Evolutionary conservation across 768 basidiomycete species (phyloP).

Genomic region (Tephrocybe rancida): DNA sequence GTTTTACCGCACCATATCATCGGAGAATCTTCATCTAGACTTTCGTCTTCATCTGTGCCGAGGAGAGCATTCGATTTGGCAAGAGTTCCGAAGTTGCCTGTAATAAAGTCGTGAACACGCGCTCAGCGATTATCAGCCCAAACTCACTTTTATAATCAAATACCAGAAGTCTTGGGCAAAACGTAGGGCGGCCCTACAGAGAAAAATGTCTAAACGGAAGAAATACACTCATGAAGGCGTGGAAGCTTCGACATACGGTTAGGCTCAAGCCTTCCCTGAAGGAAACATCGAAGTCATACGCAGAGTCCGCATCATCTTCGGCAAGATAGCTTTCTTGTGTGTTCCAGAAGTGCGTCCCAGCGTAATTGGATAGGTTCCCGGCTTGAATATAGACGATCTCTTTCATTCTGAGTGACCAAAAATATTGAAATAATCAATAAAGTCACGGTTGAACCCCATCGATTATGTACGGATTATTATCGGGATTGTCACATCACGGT

Average conservation of each 20-base stretch:
- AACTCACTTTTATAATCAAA: conserved; percentile 68
- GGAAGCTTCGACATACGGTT: conserved; percentile 38
- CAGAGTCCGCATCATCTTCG: conserved; percentile 42
- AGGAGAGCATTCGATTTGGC: conserved; percentile 42
- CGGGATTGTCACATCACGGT: conserved; percentile 15
- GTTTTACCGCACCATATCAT: conserved; percentile 19
- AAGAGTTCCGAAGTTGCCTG: conserved; percentile 71
- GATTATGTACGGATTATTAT: conserved; percentile 4
- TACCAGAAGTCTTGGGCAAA: conserved; percentile 64
- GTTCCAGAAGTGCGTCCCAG: conserved; percentile 83
- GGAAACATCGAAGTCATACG: conserved; percentile 58
- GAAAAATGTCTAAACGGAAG: background rate
- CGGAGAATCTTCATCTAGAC: conserved; percentile 13
- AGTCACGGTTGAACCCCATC: background rate
- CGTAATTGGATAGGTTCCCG: conserved; percentile 64
- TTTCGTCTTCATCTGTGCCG: conserved; percentile 28
- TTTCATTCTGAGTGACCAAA: conserved; percentile 47
- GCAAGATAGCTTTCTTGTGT: conserved; percentile 72
- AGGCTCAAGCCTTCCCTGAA: conserved; percentile 62
- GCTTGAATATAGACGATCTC: conserved; percentile 83
- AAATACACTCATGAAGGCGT: background rate
- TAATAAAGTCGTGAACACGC: conserved; percentile 2
- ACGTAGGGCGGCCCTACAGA: conserved; percentile 44
- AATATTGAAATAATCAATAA: background rate
- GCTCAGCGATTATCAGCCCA: background rate